Base-by-base conservation (phyloP, 805 yeast genomes). In the Phaffomyces opuntiae region DNA sequence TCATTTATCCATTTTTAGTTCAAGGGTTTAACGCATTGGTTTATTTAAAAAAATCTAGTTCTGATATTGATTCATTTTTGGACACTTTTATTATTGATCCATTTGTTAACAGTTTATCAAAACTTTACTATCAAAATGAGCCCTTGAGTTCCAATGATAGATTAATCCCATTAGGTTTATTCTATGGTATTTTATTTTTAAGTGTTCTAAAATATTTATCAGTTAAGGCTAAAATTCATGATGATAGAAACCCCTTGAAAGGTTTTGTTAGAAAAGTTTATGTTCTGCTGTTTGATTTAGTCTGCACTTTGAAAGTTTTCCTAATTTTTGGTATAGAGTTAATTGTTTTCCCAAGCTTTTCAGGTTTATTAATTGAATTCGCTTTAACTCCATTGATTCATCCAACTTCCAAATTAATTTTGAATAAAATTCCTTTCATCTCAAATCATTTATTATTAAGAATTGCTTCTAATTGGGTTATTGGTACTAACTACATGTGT, bases 401-500 rank as follows among this genome's bases (percentile, higher is more conserved):
- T n/a, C 33, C 45, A 24, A 41, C 47, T 8, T 31, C 42, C 2
- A 42, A 32, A 9, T 17, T 52, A 7, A 17, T 40, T 5, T 16
- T 50, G 8, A 42, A 41, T 3, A 35, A 37, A 19, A 6, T 46
- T 6, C 38, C 19, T 7, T 3, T 46, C 7, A 17, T 49, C 12
- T 31, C 34, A 9, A 19, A 36, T 9, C 19, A 24, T 17, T 1
- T 36, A 8, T 8, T 39, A 4, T 1, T 44, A 5, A 47, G 50
- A 39, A 16, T 44, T 26, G 34, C 27, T 5, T 24, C 36, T 27
- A 19, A 38, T 38, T 90, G 95, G 96, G 63, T 68, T 6, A 53
- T 73, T 44, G 98, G 99, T 7, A 88, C 96, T 0, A 52, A 73
- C 12, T 93, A 88, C 68, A 90, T 93, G 98, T 81, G 83, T 51